Percentiles rank a stretch among this genome's conserved stretches.
Evolutionary conservation across 108 stramenopile species (phyloP).

Genomic region (Ochromonas danica): DNA sequence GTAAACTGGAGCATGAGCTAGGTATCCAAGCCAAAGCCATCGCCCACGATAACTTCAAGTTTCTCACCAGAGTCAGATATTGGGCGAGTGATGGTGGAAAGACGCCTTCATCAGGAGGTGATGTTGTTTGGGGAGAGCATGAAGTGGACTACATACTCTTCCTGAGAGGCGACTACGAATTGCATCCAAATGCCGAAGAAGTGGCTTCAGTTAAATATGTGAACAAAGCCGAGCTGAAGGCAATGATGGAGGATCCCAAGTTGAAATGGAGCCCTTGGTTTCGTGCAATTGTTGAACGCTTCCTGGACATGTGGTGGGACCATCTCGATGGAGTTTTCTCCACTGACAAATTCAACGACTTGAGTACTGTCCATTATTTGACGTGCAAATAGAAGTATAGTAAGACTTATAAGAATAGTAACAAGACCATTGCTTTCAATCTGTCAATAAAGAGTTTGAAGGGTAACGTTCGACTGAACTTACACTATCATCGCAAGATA

Average conservation of each 20-base stretch:
- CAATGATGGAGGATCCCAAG: slow-evolving; percentile 59
- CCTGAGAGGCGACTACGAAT: slow-evolving; percentile 54
- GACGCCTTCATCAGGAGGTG: slow-evolving; percentile 16
- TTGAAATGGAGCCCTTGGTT: slow-evolving; percentile 64
- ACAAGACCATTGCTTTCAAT: background rate
- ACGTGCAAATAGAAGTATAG: background rate
- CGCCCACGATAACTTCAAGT: slow-evolving; percentile 35
- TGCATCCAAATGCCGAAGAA: slow-evolving; percentile 82
- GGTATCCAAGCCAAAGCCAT: slow-evolving; percentile 46
- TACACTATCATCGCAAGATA: too few relatives aligned
- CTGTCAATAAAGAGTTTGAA: background rate
- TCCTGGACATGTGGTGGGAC: slow-evolving; percentile 23
- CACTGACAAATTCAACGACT: slow-evolving; percentile 69
- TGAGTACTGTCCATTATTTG: slow-evolving; percentile 67
- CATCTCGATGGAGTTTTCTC: slow-evolving; percentile 48
- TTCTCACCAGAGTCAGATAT: slow-evolving; percentile 45
- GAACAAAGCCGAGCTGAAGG: slow-evolving; percentile 58
- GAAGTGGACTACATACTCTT: slow-evolving; percentile 65
- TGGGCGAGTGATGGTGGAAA: slow-evolving; percentile 2
- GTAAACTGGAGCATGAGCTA: slow-evolving; percentile 59
- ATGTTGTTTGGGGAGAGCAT: slow-evolving; percentile 52
- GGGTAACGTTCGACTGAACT: too few relatives aligned
- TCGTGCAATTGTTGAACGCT: slow-evolving; percentile 23
- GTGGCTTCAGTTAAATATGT: slow-evolving; percentile 76
- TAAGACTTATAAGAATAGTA: background rate